A percentile compares a stretch with the other conserved stretches of the same genome.
phyloP scores from a whole-genome alignment of 2,329 filamentous ascomycete species.

The Incumbomyces delicatus region DNA sequence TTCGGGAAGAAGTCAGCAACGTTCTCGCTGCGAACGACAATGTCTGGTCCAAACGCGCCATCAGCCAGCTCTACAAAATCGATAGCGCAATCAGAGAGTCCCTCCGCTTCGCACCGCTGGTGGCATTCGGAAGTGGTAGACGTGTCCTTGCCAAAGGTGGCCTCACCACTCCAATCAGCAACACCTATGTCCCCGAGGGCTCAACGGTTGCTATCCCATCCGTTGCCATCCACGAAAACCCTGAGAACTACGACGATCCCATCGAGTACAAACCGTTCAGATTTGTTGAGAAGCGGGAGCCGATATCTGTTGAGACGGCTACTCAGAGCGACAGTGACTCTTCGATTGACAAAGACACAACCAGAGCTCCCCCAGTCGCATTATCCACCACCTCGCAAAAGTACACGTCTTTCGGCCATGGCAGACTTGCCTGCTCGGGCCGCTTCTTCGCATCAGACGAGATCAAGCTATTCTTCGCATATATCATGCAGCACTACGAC shows the following conservation, averaged over 20 bases:
- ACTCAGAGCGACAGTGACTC: slow-evolving; percentile 25
- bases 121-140: slow-evolving; percentile 24
- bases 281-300: slow-evolving; percentile 22
- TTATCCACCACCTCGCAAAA: slow-evolving; percentile 45
- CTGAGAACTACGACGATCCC: slow-evolving; percentile 34
- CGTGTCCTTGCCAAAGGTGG: slow-evolving; percentile 22
- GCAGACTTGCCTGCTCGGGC: slow-evolving; percentile 37
- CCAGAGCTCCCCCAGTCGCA: background rate
- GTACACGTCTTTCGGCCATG: slow-evolving; percentile 49
- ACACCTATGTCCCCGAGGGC: slow-evolving; percentile 35
- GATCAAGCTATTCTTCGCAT: slow-evolving; percentile 23
- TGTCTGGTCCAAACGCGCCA: slow-evolving; percentile 28
- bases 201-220: slow-evolving; percentile 36
- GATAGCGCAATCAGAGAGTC: slow-evolving; percentile 38
- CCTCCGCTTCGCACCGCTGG: slow-evolving; percentile 32
- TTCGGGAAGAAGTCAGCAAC: slow-evolving; percentile 29
- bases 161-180: slow-evolving; percentile 29
- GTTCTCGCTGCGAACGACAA: slow-evolving; percentile 22
- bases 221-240: slow-evolving; percentile 39
- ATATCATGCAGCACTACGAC: slow-evolving; percentile 26
- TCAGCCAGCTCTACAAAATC: slow-evolving; percentile 29
- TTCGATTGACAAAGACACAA: no score
- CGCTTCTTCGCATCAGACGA: slow-evolving; percentile 24
- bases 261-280: slow-evolving; percentile 41
- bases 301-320: slow-evolving; percentile 18